Evolutionary conservation across 768 basidiomycete genomes (phyloP), one percentile per base, ranked within the genome.

Genomic region (Saitozyma sp.): DNA sequence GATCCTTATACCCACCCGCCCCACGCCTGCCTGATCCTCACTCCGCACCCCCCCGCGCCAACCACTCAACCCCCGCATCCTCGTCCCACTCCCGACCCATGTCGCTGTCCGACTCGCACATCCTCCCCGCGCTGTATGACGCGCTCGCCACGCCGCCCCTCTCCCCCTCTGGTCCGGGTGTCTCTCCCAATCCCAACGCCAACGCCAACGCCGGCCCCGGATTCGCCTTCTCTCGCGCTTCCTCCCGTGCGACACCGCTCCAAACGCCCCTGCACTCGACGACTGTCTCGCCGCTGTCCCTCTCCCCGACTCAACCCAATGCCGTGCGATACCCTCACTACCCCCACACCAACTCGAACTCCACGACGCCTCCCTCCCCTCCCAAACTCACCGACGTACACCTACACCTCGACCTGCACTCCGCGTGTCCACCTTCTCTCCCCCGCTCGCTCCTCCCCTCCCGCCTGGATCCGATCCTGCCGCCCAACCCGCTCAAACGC

Each of bases 91-190:
- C 10, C 13, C n/a, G 10, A 37, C 55, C 40, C 52, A 71, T 72
- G 70, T 72, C 70, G 13, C 67, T 72, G 49, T 45, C 56, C 41
- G 65, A 76, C 50, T 50, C 56, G n/a, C 54, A 56, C 17, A 57
- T 74, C 11, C 59, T 78, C 14, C 64, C 71, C 41, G 61, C 58
- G 19, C 54, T 78, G 20, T 78, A 78, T 55, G 66, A 71, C 53
- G 69, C 63, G 8, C 65, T 78, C n/a, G 74, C 71, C 42, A 65
- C 74, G 4, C 71, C 74, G 20, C 68, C 68, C 40, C 42, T 69
- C 8, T 66, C 71, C 0, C 14, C 42, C 54, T 9, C 51, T 61
- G 6, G 19, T 52, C 51, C 43, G 42, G 7, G 50, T 50, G 3
- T 39, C 46, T 3, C 41, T 48, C 16, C 51, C 58, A 11, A 42